Base-by-base conservation (phyloP, 768 basidiomycete species). In the Trametes cinnabarina region DNA sequence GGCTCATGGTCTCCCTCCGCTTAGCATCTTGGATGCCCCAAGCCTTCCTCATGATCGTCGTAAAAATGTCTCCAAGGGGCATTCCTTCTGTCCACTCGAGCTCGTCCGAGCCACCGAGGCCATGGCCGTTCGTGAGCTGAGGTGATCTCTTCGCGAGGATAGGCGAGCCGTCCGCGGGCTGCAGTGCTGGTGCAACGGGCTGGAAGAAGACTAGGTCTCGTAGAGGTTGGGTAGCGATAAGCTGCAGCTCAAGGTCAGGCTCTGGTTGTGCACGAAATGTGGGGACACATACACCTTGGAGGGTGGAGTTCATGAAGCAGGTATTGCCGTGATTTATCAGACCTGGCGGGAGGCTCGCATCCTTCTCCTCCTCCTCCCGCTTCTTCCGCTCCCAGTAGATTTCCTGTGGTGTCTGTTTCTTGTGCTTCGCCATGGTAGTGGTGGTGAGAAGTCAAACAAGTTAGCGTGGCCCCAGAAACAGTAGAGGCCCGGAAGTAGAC, bases 271-370 rank as follows among this genome's bases (percentile, higher is more conserved):
- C 26, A 32, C 12, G 66, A 55, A 23, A 71, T 20, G 60, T 42
- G 28, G 46, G 30, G 26, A 44, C 52, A 85, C 86, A 63, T 73
- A 88, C 90, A 37, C 88, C 90, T 70, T 98, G 94, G 26, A 98
- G 76, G 28, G 94, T 92, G 30, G 92, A 94, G 73, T 96, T 98
- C 88, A 95, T 92, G 73, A 94, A 98, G 73, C 94, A 98, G 0
- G 94, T 96, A 70, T 92, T 92, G 41, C 88, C 87, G 74, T 91
- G 88, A 69, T 92, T 92, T 43, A 84, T 67, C 22, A 92, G 76
- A 6, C 90, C 90, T 3, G 90, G 88, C 0, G 90, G 90, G 10
- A 90, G 74, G 40, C 80, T 75, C 0, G 85, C 85, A 6, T 73
- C 71, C 66, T 71, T 76, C 67, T 88, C 87, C 48, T 76, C 74